Percentiles rank a stretch among this genome's conserved stretches.
These are phyloP conservation scores for Gracilaria vermiculophylla DNA, from an alignment of 23 red algal genomes.

Conservation along the genomic window DNA sequence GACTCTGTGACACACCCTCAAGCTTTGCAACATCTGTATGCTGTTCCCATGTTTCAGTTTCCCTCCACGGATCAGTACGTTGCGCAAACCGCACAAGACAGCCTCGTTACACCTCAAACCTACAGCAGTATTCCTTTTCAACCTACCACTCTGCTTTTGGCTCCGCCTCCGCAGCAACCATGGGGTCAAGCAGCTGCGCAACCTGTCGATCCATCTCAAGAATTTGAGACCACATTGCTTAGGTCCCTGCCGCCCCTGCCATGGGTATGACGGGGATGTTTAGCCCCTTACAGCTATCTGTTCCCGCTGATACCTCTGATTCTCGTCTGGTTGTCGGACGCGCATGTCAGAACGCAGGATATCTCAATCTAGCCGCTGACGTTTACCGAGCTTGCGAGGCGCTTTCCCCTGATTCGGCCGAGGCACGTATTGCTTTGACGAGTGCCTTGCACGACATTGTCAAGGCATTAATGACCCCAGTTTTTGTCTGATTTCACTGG, in stretches of 20 bases:
- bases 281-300: slow-evolving; percentile 9
- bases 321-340: slow-evolving; percentile 28
- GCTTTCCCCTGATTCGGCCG: slow-evolving; percentile 34
- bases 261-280: slow-evolving; percentile 40
- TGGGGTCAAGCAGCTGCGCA: slow-evolving; percentile 17
- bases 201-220: slow-evolving; percentile 13
- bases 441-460: slow-evolving; percentile 3
- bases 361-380: slow-evolving; percentile 32
- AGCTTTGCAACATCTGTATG: not conserved
- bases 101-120: not conserved
- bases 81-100: not conserved
- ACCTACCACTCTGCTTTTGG: slow-evolving; percentile 11
- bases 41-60: not conserved
- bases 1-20: not conserved
- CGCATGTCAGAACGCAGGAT: slow-evolving; percentile 25
- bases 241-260: not conserved
- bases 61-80: slow-evolving; percentile 3
- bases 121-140: not conserved
- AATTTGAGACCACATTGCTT: slow-evolving; percentile 18
- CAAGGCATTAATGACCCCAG: slow-evolving; percentile 23
- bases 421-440: slow-evolving; percentile 29
- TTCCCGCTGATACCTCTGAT: slow-evolving; percentile 32
- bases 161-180: slow-evolving; percentile 12
- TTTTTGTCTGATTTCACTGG: not conserved
- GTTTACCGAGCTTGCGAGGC: slow-evolving; percentile 47